Evolutionary conservation across 306 rosid genomes (phyloP).

Genomic region (Gillenia trifoliata): DNA sequence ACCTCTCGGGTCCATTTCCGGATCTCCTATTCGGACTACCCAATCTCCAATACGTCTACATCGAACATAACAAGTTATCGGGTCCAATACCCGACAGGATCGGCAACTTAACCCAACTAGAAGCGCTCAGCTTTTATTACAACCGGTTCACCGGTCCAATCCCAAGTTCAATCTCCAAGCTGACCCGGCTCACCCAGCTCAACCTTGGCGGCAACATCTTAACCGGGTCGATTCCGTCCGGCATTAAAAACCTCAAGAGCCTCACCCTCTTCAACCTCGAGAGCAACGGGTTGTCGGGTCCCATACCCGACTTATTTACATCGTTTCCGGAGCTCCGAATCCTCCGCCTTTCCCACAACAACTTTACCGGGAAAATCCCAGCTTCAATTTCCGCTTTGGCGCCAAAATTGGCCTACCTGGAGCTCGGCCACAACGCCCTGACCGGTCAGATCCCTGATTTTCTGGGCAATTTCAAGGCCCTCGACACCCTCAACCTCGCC

Average conservation of each 20-base stretch:
- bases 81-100: constrained; percentile 54
- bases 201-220: constrained; percentile 64
- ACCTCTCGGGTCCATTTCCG: constrained; percentile 69
- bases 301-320: constrained; percentile 55
- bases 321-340: constrained; percentile 32
- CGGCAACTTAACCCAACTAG: constrained; percentile 35
- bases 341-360: constrained; percentile 49
- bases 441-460: constrained; percentile 66
- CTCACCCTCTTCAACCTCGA: constrained; percentile 39
- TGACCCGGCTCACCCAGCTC: constrained; percentile 62
- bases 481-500: constrained; percentile 69
- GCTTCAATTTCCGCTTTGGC: constrained; percentile 52
- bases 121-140: constrained; percentile 32
- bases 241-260: constrained; percentile 32
- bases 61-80: constrained; percentile 59
- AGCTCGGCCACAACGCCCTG: constrained; percentile 57
- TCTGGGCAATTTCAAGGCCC: constrained; percentile 65
- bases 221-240: constrained; percentile 43
- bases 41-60: constrained; percentile 35
- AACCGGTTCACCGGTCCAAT: constrained; percentile 63
- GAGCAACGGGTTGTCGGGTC: constrained; percentile 50
- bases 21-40: constrained; percentile 33
- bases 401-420: constrained; percentile 35
- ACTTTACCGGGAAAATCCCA: constrained; percentile 60
- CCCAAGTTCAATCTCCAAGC: constrained; percentile 52